Evolutionary conservation across 495 filamentous ascomycete genomes (phyloP).

Genomic region (Podospora australis): DNA sequence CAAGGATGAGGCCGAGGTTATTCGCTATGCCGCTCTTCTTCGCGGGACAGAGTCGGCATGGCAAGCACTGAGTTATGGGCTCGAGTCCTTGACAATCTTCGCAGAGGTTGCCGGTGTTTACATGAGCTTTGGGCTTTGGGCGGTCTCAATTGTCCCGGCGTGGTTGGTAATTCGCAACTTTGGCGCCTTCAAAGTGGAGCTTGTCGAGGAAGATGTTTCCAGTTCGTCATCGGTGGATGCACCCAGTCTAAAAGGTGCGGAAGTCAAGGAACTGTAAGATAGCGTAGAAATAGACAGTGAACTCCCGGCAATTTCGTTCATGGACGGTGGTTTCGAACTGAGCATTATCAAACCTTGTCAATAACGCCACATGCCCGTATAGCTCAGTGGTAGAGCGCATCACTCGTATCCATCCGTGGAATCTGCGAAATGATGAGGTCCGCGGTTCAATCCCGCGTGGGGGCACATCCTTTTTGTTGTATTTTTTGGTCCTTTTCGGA

Average conservation of each 20-base stretch:
- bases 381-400: constrained; percentile 8
- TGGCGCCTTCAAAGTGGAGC: constrained; percentile 26
- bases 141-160: constrained; percentile 47
- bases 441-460: constrained; percentile 8
- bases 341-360: not conserved
- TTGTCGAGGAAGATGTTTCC: not conserved
- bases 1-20: constrained; percentile 47
- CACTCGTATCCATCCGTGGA: constrained; percentile 3
- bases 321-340: not conserved
- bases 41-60: constrained; percentile 57
- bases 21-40: constrained; percentile 55
- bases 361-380: not conserved
- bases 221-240: not conserved
- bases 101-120: constrained; percentile 55
- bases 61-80: constrained; percentile 56
- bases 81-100: constrained; percentile 50
- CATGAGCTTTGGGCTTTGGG: constrained; percentile 59
- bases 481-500: not conserved
- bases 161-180: constrained; percentile 53
- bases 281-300: not conserved
- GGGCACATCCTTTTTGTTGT: not conserved
- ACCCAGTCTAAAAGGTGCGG: not conserved
- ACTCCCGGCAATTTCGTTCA: not conserved
- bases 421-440: constrained; percentile 5
- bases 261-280: not conserved